Evolutionary conservation across 805 yeast species (phyloP), one percentile per base, ranked within the genome.

Genomic region (Clavispora carvajalis): DNA sequence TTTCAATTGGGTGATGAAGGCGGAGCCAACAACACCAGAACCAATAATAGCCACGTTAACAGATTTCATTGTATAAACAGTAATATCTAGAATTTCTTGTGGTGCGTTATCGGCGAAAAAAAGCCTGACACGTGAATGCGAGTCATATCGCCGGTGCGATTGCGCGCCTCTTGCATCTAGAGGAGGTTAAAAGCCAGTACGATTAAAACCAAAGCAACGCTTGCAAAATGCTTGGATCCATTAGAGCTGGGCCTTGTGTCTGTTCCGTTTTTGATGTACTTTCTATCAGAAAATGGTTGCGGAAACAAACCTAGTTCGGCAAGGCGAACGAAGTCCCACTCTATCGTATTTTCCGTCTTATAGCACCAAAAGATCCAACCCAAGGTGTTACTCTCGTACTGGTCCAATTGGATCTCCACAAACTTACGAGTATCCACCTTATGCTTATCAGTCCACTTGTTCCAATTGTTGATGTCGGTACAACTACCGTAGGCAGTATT

Each of bases 1-100:
- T 39, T 75, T 71, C 57, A 91, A 76, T 69, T 91, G 99, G 64
- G 76, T 77, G 62, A 93, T 70, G 69, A 89, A 88, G 38, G 96
- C 86, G 19, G 93, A 76, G 45, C 99, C 99, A 46, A 93, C 98
- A 38, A 91, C 93, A 56, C 99, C 99, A 40, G 97, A 82, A 40
- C 89, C 88, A 45, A 63, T 67, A 38, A 69, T 68, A 33, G 74
- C 74, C 31, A 69, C 63, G 48, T 69, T 67, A 29, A 69, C 73
- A 31, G 73, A 63, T 28, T 28, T 28, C 31, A 28, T 28, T 28
- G 31, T 9, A 9, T 28, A 28, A n/a, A 12, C 9, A 28, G n/a
- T 28, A 28, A 12, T 28, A 28, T 28, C 29, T 25, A n/a, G 12
- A 25, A 25, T n/a, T n/a, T n/a, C n/a, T n/a, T 26, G 6, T 26